phyloP scores from a whole-genome alignment of 768 basidiomycete species.

The Cubamyces lactineus region DNA sequence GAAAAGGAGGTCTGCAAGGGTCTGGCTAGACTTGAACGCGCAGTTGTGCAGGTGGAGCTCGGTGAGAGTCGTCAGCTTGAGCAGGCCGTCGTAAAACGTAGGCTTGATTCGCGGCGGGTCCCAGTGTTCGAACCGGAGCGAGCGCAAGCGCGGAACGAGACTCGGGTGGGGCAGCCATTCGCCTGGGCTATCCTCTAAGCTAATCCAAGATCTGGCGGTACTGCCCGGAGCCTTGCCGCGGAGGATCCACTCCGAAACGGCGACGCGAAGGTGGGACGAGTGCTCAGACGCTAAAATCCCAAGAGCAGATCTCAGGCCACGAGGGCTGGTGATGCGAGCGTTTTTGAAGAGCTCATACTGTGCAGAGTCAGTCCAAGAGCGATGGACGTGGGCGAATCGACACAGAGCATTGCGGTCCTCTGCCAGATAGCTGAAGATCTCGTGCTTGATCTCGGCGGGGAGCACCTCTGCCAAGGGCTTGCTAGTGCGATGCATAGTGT shows the following conservation, averaged over 20 bases:
- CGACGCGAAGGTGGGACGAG: not conserved
- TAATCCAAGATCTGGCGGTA: not conserved
- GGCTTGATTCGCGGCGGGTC: not conserved
- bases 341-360: constrained; percentile 4
- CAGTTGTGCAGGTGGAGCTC: constrained; percentile 11
- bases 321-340: not conserved
- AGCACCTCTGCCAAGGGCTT: not conserved
- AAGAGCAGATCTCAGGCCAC: not conserved
- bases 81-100: not conserved
- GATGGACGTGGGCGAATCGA: not conserved
- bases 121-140: constrained; percentile 5
- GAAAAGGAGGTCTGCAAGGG: constrained; percentile 1
- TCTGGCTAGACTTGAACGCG: not conserved
- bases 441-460: constrained; percentile 12
- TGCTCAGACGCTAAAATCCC: not conserved
- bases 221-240: not conserved
- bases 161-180: not conserved
- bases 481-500: not conserved
- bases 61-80: not conserved
- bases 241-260: not conserved
- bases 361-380: not conserved
- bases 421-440: constrained; percentile 7
- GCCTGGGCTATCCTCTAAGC: not conserved
- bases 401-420: not conserved
- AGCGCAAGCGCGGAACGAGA: not conserved